Conservation (phyloP, 176 grass and related monocot genomes). For the Oryza australiensis region DNA sequence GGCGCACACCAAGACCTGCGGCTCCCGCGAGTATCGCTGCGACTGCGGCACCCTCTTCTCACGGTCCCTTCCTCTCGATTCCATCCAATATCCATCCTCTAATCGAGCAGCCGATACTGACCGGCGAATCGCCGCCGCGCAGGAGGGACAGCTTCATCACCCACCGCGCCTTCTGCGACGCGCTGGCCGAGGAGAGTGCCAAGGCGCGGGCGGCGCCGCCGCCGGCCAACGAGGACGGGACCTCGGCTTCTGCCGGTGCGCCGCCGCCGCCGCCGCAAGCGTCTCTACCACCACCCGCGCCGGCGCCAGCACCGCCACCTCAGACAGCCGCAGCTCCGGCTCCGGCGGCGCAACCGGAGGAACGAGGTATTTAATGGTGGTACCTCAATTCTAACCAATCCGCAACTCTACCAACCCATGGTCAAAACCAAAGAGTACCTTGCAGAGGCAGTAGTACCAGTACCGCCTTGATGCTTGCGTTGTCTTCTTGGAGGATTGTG, state of each 20-base stretch:
- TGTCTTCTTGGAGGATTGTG: conserved; percentile 24
- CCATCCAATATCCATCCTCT: neutral
- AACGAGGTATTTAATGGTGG: conserved; percentile 28
- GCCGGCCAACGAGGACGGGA: conserved; percentile 29
- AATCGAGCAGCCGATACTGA: neutral
- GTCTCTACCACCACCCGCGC: neutral
- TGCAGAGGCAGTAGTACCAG: neutral
- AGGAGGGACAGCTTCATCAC: conserved; percentile 99
- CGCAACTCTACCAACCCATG: neutral
- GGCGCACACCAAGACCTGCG: conserved; percentile 86
- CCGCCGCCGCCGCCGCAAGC: neutral
- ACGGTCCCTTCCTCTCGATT: conserved; percentile 34
- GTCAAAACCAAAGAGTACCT: conserved; percentile 23
- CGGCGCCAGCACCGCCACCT: conserved; percentile 30
- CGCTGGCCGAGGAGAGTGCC: conserved; percentile 87
- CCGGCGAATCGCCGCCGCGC: neutral
- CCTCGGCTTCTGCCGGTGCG: neutral
- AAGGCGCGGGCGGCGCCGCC: conserved; percentile 40
- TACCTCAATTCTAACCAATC: neutral
- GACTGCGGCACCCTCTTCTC: conserved; percentile 95
- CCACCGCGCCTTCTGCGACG: conserved; percentile 96
- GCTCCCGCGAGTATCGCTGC: conserved; percentile 87
- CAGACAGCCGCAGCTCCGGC: neutral
- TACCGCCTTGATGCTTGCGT: conserved; percentile 28
- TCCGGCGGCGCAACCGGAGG: neutral